Percentiles rank a stretch among this genome's conserved stretches.
phyloP scores from a whole-genome alignment of 805 yeast species.

The Lipomyces sp. region DNA sequence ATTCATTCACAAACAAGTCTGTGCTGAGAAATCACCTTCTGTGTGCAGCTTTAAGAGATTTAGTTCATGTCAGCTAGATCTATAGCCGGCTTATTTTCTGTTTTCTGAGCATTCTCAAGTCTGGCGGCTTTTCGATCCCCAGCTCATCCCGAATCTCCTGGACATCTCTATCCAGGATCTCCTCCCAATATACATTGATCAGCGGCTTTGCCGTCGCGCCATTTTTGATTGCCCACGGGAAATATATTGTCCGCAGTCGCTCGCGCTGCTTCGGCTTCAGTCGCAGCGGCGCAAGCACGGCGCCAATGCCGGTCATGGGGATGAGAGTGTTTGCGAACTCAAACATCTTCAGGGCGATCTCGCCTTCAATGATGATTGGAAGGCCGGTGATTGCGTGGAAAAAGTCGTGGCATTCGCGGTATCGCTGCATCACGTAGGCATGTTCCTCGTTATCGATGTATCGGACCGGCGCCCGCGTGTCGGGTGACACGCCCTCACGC shows the following conservation, averaged over 20 bases:
- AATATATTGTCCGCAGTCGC: constrained; percentile 63
- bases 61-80: too few species aligned
- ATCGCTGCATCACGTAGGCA: constrained; percentile 89
- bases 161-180: constrained; percentile 66
- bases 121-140: constrained; percentile 75
- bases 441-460: constrained; percentile 86
- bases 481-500: constrained; percentile 87
- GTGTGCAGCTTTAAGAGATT: too few species aligned
- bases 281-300: constrained; percentile 81
- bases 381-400: constrained; percentile 88
- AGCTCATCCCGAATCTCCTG: constrained; percentile 66
- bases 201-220: constrained; percentile 73
- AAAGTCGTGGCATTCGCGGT: constrained; percentile 95
- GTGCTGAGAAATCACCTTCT: too few species aligned
- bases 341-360: constrained; percentile 75
- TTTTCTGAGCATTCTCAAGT: constrained; percentile 59
- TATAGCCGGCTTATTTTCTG: constrained; percentile 17
- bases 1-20: too few species aligned
- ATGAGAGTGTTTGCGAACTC: constrained; percentile 90
- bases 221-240: constrained; percentile 82
- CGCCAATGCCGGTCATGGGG: constrained; percentile 94
- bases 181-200: constrained; percentile 91
- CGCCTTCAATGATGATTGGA: constrained; percentile 95
- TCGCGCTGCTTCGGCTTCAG: constrained; percentile 60
- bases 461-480: constrained; percentile 82